Percentiles rank a stretch among this genome's conserved stretches.
phyloP scores from a whole-genome alignment of 2,329 filamentous ascomycete genomes.

The Aureobasidium sp. region DNA sequence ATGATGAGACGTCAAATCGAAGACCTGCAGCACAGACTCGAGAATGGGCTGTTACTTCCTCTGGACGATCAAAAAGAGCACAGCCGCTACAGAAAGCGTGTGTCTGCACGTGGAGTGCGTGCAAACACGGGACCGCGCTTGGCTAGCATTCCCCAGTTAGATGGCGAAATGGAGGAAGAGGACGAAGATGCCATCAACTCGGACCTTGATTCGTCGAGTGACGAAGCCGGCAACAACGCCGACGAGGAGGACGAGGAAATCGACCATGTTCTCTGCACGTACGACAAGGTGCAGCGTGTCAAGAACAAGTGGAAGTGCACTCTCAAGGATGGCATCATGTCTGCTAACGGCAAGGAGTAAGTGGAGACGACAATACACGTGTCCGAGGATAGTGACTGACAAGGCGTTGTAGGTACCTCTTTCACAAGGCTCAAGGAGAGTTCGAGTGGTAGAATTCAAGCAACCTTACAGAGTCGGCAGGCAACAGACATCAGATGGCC shows the following conservation, averaged over 20 bases:
- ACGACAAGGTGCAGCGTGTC: conserved; percentile 97
- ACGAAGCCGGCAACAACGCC: conserved; percentile 52
- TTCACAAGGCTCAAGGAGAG: conserved; percentile 94
- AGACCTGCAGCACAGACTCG: conserved; percentile 59
- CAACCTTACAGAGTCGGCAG: not conserved
- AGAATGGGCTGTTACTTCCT: conserved; percentile 71
- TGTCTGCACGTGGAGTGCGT: conserved; percentile 19
- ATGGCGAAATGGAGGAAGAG: conserved; percentile 35
- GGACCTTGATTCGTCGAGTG: conserved; percentile 94
- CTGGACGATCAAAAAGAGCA: conserved; percentile 47
- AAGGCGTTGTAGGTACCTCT: conserved; percentile 62
- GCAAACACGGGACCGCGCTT: not conserved
- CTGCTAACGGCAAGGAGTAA: conserved; percentile 83
- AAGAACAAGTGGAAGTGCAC: conserved; percentile 99
- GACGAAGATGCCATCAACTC: conserved; percentile 98
- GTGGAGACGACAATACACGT: conserved; percentile 25
- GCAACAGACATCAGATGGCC: not conserved
- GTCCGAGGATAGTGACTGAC: not conserved
- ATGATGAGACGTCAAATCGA: conserved; percentile 63
- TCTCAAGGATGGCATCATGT: conserved; percentile 91
- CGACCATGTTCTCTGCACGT: conserved; percentile 91
- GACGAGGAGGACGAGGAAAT: conserved; percentile 87
- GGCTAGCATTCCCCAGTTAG: conserved; percentile 16
- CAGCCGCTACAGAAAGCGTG: conserved; percentile 27
- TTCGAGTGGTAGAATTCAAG: conserved; percentile 74